Evolutionary conservation across 768 basidiomycete genomes (phyloP), one percentile per base, ranked within the genome.

Genomic region (Rhizopogon vulgaris): DNA sequence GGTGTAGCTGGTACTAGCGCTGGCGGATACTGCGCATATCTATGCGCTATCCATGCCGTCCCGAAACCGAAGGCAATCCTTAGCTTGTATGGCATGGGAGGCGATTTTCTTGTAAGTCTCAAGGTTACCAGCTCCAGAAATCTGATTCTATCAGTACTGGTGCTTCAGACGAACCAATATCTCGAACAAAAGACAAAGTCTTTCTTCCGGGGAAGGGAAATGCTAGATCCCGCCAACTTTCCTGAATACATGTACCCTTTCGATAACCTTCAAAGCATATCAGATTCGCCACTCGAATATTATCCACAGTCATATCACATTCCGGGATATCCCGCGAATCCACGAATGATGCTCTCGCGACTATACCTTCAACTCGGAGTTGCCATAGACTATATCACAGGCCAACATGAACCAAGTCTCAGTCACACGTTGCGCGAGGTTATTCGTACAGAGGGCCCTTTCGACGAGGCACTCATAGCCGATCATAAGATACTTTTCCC

Each of bases 81-180:
- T 0, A 79, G 78, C 0, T 55, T 86, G 57, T 86, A 85, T 63
- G 83, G 78, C 0, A 75, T 80, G 73, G 83, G 83, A n/a, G 84
- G 83, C 0, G 65, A 84, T 51, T 73, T 81, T 52, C 60, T 85
- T 43, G 72, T 72, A 45, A 42, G 69, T 60, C 7, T 4, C 15
- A n/a, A n/a, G 4, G 51, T 6, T 40, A 9, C 25, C 14, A 28
- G 18, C 7, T 49, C 40, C 14, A 24, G 51, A 15, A 49, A 10
- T 32, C 32, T 48, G 28, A 30, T 38, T 22, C 24, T 22, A 25
- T 36, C 14, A 59, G 46, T 15, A 42, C 41, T 51, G 6, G 25
- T n/a, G n/a, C 24, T 3, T n/a, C 53, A 84, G 84, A 76, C 68
- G 0, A 66, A 74, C 4, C 78, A 81, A 52, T 79, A 78, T 57